These are phyloP conservation scores for Phaffomyces antillensis DNA, from an alignment of 805 yeast species.

Conservation along the genomic window DNA sequence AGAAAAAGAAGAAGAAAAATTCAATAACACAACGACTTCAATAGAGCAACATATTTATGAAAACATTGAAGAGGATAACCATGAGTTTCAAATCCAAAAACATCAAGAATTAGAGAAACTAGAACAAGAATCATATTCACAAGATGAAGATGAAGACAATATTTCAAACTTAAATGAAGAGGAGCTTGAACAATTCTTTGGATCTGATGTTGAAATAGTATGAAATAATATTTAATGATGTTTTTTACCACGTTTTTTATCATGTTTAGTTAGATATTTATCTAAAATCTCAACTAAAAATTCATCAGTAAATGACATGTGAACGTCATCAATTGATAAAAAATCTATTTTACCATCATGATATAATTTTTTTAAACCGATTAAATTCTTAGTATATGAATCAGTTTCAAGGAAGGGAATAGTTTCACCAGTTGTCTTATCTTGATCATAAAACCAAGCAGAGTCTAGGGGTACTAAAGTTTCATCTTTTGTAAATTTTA, in stretches of 20 bases:
- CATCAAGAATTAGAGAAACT: not conserved
- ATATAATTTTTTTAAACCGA: slow-evolving; percentile 51
- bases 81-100: slow-evolving; percentile 8
- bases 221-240: not conserved
- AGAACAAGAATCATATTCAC: no score
- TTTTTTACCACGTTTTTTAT: not conserved
- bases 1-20: not conserved
- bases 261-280: slow-evolving; percentile 31
- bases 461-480: slow-evolving; percentile 68
- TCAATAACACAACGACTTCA: slow-evolving; percentile 1
- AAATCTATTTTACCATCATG: slow-evolving; percentile 40
- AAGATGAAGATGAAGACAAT: not conserved
- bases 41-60: slow-evolving; percentile 4
- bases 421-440: slow-evolving; percentile 33
- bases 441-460: slow-evolving; percentile 57
- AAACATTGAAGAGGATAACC: slow-evolving; percentile 10
- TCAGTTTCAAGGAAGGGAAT: slow-evolving; percentile 43
- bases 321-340: slow-evolving; percentile 45
- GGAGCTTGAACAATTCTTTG: slow-evolving; percentile 13
- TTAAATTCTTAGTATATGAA: slow-evolving; percentile 44
- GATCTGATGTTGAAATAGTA: slow-evolving; percentile 20
- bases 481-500: slow-evolving; percentile 54
- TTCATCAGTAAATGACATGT: slow-evolving; percentile 56
- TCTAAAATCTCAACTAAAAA: slow-evolving; percentile 38
- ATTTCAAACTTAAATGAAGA: slow-evolving; percentile 3